A percentile compares a stretch with the other conserved stretches of the same genome.
phyloP scores from a whole-genome alignment of 192 early-diverging fungal genomes.

The Backusella psychrophila region DNA sequence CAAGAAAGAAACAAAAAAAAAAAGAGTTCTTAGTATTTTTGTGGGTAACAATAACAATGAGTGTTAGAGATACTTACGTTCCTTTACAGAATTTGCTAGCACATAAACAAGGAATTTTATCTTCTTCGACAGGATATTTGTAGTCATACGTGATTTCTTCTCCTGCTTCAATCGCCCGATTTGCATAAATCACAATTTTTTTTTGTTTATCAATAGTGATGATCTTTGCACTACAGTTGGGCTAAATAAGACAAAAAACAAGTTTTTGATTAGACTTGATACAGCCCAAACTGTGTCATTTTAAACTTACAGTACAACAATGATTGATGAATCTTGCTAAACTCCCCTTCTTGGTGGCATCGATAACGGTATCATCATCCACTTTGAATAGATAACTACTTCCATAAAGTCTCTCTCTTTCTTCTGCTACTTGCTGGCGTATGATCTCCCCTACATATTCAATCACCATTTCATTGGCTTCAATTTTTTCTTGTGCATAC shows the following conservation, averaged over 20 bases:
- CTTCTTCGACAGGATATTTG: conserved; percentile 89
- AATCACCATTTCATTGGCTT: conserved; percentile 93
- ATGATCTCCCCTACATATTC: conserved; percentile 99
- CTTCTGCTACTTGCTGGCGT: conserved; percentile 91
- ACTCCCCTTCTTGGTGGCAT: conserved; percentile 97
- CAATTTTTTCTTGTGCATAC: conserved; percentile 94
- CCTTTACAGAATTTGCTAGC: conserved; percentile 83
- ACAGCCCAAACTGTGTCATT: conserved; percentile 5
- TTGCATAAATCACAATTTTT: conserved; percentile 98
- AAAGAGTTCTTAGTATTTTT: background rate
- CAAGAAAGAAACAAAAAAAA: background rate
- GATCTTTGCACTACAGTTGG: conserved; percentile 96
- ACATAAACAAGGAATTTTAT: conserved; percentile 98
- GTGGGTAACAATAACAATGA: background rate
- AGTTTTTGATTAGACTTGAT: background rate
- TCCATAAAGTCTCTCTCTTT: conserved; percentile 92
- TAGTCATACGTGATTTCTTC: conserved; percentile 99
- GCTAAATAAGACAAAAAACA: conserved; percentile 41
- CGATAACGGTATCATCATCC: conserved; percentile 93
- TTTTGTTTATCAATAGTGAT: conserved; percentile 90
- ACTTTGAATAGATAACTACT: conserved; percentile 94
- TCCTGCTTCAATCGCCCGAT: conserved; percentile 86
- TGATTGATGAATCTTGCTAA: conserved; percentile 99
- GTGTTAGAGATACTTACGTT: conserved; percentile 59
- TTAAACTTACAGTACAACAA: conserved; percentile 80